Percentiles rank a stretch among this genome's conserved stretches.
Evolutionary conservation across 2,329 filamentous ascomycete species (phyloP).

Genomic region (Claviceps arundinis): DNA sequence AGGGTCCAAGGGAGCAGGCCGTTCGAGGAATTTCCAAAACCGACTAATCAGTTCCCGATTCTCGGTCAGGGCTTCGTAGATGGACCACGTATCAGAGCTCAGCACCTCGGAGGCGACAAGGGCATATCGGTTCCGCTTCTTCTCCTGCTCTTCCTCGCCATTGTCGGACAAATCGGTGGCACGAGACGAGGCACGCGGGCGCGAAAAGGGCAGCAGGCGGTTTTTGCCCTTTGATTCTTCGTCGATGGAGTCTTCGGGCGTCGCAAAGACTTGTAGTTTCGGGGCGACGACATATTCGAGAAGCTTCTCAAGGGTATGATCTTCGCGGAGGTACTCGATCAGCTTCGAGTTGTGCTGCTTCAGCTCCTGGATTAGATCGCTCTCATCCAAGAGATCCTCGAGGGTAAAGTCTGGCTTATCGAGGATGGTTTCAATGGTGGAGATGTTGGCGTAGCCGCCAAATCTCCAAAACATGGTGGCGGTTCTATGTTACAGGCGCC

Average conservation of each 20-base stretch:
- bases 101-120: constrained; percentile 88
- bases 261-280: constrained; percentile 44
- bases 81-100: constrained; percentile 93
- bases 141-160: constrained; percentile 67
- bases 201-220: constrained; percentile 33
- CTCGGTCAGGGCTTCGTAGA: constrained; percentile 83
- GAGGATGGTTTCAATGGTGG: constrained; percentile 89
- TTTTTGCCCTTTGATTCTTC: constrained; percentile 34
- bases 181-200: constrained; percentile 40
- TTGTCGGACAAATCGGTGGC: constrained; percentile 32
- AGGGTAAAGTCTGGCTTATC: constrained; percentile 93
- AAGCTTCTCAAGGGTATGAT: constrained; percentile 69
- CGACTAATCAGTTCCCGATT: constrained; percentile 63
- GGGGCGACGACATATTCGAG: constrained; percentile 87
- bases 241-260: constrained; percentile 36
- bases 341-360: constrained; percentile 98
- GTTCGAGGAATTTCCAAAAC: constrained; percentile 85
- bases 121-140: constrained; percentile 84
- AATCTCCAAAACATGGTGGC: constrained; percentile 98
- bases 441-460: constrained; percentile 95
- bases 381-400: constrained; percentile 91
- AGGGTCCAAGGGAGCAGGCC: constrained; percentile 75
- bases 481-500: constrained; percentile 20
- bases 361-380: constrained; percentile 90
- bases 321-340: constrained; percentile 86